phyloP scores from a whole-genome alignment of 495 filamentous ascomycete species.

The Cercophora samala region DNA sequence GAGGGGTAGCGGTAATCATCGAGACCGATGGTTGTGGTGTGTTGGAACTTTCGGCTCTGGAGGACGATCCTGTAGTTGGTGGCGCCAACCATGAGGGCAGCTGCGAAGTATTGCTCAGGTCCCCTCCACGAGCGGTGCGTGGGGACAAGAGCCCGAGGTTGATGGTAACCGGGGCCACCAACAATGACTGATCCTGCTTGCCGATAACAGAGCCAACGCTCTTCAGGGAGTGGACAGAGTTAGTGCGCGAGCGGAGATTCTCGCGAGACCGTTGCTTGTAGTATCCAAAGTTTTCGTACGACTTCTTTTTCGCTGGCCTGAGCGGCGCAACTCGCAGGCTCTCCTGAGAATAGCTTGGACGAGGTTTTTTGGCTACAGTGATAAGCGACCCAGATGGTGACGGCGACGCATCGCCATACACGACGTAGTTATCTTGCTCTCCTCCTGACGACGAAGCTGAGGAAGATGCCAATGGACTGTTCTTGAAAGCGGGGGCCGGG shows the following conservation, averaged over 20 bases:
- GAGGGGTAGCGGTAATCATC: conserved; percentile 39
- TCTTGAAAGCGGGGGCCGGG: conserved; percentile 26
- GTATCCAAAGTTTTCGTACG: conserved; percentile 47
- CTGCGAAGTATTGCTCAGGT: conserved; percentile 6
- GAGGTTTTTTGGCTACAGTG: conserved; percentile 27
- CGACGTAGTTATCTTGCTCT: conserved; percentile 43
- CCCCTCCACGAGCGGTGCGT: conserved; percentile 18
- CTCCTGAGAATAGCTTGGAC: conserved; percentile 52
- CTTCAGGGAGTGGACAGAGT: conserved; percentile 47
- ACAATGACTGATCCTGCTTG: conserved; percentile 37
- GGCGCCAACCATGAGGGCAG: conserved; percentile 9
- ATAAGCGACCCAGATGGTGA: conserved; percentile 36
- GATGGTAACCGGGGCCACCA: conserved; percentile 30
- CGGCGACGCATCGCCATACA: conserved; percentile 43
- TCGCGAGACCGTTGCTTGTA: conserved; percentile 49
- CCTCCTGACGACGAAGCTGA: conserved; percentile 1
- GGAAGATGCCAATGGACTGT: conserved; percentile 29
- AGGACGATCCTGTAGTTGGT: conserved; percentile 17
- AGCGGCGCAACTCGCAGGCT: conserved; percentile 53
- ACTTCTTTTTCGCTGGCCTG: conserved; percentile 40
- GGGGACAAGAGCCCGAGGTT: conserved; percentile 22
- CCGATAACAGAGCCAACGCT: conserved; percentile 45
- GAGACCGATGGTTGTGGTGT: conserved; percentile 21
- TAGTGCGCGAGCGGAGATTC: conserved; percentile 44
- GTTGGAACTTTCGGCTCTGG: conserved; percentile 4